Evolutionary conservation across 2,329 filamentous ascomycete species (phyloP), one percentile per base, ranked within the genome.

Genomic region (Cladosporium velox): DNA sequence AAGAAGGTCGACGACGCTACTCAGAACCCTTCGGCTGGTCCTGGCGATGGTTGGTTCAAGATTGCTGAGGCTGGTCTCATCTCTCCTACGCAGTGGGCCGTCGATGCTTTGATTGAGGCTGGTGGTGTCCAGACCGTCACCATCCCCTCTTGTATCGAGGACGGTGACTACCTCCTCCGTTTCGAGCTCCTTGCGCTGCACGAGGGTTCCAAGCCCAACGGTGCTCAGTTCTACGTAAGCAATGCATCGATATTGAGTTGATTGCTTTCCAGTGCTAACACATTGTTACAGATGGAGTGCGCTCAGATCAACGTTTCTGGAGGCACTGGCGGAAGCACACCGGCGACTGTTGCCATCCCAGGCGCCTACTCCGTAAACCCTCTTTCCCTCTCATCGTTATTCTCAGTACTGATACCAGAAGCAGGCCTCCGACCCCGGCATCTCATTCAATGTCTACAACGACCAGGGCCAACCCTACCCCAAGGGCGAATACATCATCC

Each of bases 121-220:
- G 57, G 34, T 44, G 57, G 57, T 28, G 76, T 62, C 78, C 77
- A 63, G 78, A 83, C 55, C 57, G 65, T 66, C 75, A 78, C 76
- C 67, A 74, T 87, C 67, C 85, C 85, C 44, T 72, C 77, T 38
- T 83, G 81, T 75, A 79, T 87, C 66, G 81, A 84, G 5, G 77
- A 82, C 1, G 85, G 85, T 54, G 78, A 86, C 58, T 87, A 86
- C 70, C 80, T 87, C 26, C 75, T 87, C 72, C 80, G 85, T 51
- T 81, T 84, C 34, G 85, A 87, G 77, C 78, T 83, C 30, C 78
- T 86, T 54, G 84, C 84, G 6, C 77, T 86, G 52, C 84, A 87
- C 75, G 83, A 84, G n/a, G 84, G 84, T 18, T 73, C 81, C 67
- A 77, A 74, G 59, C 73, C 80, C 30, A 75, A 76, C 18, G 80